Evolutionary conservation across 2,329 filamentous ascomycete species (phyloP), one percentile per base, ranked within the genome.

Genomic region (Coniochaeta hoffmannii): DNA sequence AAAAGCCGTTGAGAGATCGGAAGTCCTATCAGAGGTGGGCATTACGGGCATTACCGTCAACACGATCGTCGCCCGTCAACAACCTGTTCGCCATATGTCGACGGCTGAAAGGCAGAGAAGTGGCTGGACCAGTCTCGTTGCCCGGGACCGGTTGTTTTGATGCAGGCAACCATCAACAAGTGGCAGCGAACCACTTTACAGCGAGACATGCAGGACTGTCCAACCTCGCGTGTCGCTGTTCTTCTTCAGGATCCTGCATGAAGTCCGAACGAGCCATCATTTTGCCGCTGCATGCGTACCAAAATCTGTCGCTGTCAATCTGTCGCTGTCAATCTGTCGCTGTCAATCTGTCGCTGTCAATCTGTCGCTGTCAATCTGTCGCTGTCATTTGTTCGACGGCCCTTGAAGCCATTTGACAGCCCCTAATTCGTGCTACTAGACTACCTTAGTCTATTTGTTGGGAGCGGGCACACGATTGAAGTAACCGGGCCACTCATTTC

Each of bases 281-380:
- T 59, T n/a, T 59, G 55, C 57, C 55, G 57, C 57, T 59, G 55
- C 57, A 58, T 41, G 55, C 55, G 55, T 49, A 53, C 28, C 41
- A n/a, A n/a, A 46, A 28, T 46, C 41, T 19, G 12, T 8, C 22
- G 36, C 22, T 53, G 36, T 38, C 19, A 46, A 26, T 30, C 54
- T 26, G 74, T 61, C 62, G 68, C 73, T 38, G 44, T 28, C 22
- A 46, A 28, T 46, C 41, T 19, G 12, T 8, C 22, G 36, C 22
- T 53, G 36, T 38, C 19, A 46, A 26, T 30, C 54, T n/a, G n/a
- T n/a, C n/a, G n/a, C n/a, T n/a, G n/a, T n/a, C n/a, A 46, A 28
- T 46, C 41, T 19, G 12, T 8, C 22, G 36, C 22, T 53, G 36
- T 38, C 19, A 46, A 26, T 30, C 54, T n/a, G n/a, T n/a, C n/a